Conservation (phyloP, 257 asterid genomes). For the Fraxinus excelsior region DNA sequence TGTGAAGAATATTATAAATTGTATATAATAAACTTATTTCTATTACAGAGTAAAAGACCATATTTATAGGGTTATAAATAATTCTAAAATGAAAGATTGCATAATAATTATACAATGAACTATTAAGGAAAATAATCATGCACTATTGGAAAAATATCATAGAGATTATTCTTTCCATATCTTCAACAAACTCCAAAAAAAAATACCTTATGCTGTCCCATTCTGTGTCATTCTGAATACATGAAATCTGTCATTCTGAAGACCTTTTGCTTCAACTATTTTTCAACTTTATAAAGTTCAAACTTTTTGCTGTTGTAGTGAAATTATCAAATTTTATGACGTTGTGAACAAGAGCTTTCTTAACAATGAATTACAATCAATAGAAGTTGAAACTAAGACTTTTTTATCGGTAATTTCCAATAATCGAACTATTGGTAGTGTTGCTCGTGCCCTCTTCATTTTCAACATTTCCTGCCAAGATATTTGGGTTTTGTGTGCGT, state of each 20-base stretch:
- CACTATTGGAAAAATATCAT: too few relatives aligned
- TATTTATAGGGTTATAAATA: too few relatives aligned
- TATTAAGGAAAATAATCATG: too few relatives aligned
- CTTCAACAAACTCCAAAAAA: background rate
- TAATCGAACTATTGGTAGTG: background rate
- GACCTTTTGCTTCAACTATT: background rate
- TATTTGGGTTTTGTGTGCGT: constrained; percentile 41
- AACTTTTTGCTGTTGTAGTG: background rate
- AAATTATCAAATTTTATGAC: background rate
- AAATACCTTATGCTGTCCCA: background rate
- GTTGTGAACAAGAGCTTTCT: constrained; percentile 7
- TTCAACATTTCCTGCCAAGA: constrained; percentile 5
- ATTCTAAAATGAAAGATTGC: too few relatives aligned
- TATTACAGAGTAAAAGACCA: too few relatives aligned
- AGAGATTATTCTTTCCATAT: too few relatives aligned
- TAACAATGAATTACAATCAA: constrained; percentile 17
- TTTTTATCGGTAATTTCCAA: background rate
- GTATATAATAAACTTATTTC: too few relatives aligned
- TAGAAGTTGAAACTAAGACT: constrained; percentile 8
- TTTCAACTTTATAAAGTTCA: background rate
- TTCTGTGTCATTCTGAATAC: background rate
- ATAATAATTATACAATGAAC: too few relatives aligned
- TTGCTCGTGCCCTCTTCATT: constrained; percentile 7
- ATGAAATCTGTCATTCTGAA: background rate
- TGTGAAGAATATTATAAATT: too few relatives aligned